These are phyloP conservation scores for Apiotrichum sp. DNA, from an alignment of 1,284 basidiomycete species.

Conservation along the genomic window DNA sequence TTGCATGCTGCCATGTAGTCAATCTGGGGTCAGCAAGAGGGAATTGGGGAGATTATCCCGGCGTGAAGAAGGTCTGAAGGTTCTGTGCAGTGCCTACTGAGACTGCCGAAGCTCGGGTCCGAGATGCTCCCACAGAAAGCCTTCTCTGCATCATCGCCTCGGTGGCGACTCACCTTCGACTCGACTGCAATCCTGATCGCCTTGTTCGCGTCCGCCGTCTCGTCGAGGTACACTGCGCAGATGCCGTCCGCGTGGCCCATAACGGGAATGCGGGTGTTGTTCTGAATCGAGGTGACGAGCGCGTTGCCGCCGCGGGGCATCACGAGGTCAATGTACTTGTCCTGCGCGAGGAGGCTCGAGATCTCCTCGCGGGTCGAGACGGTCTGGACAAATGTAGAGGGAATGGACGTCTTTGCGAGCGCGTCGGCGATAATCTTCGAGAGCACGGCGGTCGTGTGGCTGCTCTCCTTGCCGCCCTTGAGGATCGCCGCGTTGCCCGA, in stretches of 20 bases:
- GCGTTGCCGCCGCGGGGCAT: conserved; percentile 92
- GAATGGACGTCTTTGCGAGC: conserved; percentile 65
- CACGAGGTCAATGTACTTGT: conserved; percentile 91
- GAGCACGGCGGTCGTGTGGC: conserved; percentile 66
- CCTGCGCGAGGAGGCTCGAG: conserved; percentile 73
- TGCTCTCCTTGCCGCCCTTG: conserved; percentile 94
- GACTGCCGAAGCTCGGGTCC: no score
- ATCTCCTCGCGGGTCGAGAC: conserved; percentile 92
- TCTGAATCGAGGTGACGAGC: conserved; percentile 83
- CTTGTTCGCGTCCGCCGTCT: conserved; percentile 68
- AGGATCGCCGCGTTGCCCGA: conserved; percentile 94
- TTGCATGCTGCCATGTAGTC: conserved; percentile 98
- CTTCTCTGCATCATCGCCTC: background rate
- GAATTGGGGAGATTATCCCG: no score
- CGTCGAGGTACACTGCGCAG: conserved; percentile 49
- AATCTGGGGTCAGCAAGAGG: conserved; percentile 52
- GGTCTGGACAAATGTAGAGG: conserved; percentile 77
- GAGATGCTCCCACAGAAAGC: no score
- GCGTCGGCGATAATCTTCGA: conserved; percentile 74
- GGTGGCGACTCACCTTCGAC: conserved; percentile 64
- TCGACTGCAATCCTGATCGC: conserved; percentile 78
- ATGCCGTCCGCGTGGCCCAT: conserved; percentile 85
- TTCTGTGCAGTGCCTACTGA: no score
- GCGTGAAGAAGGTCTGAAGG: no score
- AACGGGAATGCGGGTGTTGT: conserved; percentile 85